These are phyloP conservation scores for Chalciporus chontae DNA, from an alignment of 768 basidiomycete species.

Conservation along the genomic window DNA sequence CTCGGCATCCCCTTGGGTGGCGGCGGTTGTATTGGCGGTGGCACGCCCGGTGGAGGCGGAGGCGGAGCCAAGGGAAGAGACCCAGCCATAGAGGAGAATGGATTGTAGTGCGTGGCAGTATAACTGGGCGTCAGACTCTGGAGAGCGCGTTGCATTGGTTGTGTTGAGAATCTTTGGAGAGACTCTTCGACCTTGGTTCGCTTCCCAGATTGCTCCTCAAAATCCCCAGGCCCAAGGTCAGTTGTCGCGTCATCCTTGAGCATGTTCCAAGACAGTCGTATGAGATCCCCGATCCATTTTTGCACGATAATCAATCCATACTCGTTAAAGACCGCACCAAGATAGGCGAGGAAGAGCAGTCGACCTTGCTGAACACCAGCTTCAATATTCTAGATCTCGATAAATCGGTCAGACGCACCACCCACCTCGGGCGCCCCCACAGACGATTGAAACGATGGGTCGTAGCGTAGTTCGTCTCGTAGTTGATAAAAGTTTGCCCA, in stretches of 20 bases:
- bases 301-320: conserved; percentile 49
- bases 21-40: conserved; percentile 34
- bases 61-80: conserved; percentile 11
- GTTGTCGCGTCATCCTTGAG: conserved; percentile 12
- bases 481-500: conserved; percentile 39
- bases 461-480: conserved; percentile 33
- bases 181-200: conserved; percentile 28
- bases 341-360: conserved; percentile 60
- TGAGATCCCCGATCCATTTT: conserved; percentile 52
- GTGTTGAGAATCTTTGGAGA: conserved; percentile 30
- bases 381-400: conserved; percentile 15
- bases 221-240: conserved; percentile 22
- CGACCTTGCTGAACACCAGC: conserved; percentile 46
- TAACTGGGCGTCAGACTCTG: conserved; percentile 15
- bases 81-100: conserved; percentile 17
- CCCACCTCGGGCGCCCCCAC: conserved; percentile 37
- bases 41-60: conserved; percentile 27
- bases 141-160: conserved; percentile 21
- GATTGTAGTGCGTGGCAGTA: conserved; percentile 29
- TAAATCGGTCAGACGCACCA: conserved; percentile 15
- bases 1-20: conserved; percentile 31
- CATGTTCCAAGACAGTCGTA: conserved; percentile 22
- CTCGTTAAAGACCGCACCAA: conserved; percentile 59
- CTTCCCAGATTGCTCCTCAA: conserved; percentile 29
- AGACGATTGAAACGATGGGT: conserved; percentile 25